Conservation (phyloP, 2,329 filamentous ascomycete species). For the Ceratocystis diversiconidia region DNA sequence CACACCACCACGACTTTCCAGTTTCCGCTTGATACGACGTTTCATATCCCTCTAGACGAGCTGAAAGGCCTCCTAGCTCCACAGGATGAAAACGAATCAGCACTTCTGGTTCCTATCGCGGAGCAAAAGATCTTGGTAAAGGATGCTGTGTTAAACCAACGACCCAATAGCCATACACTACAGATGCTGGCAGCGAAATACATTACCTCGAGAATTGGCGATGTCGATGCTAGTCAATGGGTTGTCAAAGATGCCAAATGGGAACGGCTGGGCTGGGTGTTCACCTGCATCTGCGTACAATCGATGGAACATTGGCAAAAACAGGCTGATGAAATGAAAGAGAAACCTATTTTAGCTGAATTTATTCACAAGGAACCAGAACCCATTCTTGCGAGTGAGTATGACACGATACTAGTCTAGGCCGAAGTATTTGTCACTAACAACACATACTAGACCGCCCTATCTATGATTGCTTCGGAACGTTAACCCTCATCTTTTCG, state of each 20-base stretch:
- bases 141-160: slow-evolving; percentile 36
- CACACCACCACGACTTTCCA: slow-evolving; percentile 35
- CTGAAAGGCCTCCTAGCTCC: slow-evolving; percentile 24
- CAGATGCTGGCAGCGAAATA: slow-evolving; percentile 38
- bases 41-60: slow-evolving; percentile 31
- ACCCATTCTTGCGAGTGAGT: slow-evolving; percentile 31
- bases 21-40: slow-evolving; percentile 31
- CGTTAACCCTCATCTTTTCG: slow-evolving; percentile 36
- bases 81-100: slow-evolving; percentile 26
- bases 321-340: slow-evolving; percentile 30
- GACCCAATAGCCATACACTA: slow-evolving; percentile 32
- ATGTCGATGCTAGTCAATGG: slow-evolving; percentile 38
- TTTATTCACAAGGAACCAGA: slow-evolving; percentile 37
- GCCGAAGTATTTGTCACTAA: slow-evolving; percentile 16
- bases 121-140: slow-evolving; percentile 31
- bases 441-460: slow-evolving; percentile 32
- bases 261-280: slow-evolving; percentile 36
- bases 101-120: slow-evolving; percentile 18
- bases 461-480: slow-evolving; percentile 45
- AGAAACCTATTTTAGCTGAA: slow-evolving; percentile 32
- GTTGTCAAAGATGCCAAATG: slow-evolving; percentile 31
- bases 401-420: not conserved
- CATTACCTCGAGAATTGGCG: slow-evolving; percentile 31
- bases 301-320: slow-evolving; percentile 39
- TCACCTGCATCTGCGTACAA: slow-evolving; percentile 40